Percentiles rank a stretch among this genome's conserved stretches.
Evolutionary conservation across 192 early-diverging fungal species (phyloP).

Genomic region (Podila horticola): DNA sequence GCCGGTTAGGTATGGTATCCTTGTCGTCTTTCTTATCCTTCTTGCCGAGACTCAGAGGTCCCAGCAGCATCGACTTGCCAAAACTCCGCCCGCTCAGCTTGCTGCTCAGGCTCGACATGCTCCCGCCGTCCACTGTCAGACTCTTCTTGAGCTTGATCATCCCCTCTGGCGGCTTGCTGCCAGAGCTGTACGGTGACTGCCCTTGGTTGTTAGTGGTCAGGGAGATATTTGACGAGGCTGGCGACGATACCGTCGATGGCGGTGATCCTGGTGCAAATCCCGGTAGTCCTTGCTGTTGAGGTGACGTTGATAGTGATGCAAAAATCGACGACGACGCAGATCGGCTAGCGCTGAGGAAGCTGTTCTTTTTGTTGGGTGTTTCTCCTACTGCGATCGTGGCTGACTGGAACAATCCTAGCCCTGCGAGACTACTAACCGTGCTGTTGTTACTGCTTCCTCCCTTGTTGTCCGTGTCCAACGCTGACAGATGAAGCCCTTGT

Average conservation of each 20-base stretch:
- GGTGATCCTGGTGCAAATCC: neutral
- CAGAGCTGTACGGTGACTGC: neutral
- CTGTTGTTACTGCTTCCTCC: slow-evolving; percentile 6
- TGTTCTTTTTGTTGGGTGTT: neutral
- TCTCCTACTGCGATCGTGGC: neutral
- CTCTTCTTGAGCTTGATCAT: slow-evolving; percentile 28
- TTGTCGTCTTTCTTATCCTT: slow-evolving; percentile 6
- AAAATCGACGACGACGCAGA: neutral
- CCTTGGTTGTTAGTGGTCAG: neutral
- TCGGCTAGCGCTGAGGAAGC: neutral
- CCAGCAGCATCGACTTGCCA: slow-evolving; percentile 19
- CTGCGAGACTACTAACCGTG: neutral
- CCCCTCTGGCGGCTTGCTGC: slow-evolving; percentile 35
- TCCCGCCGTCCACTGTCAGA: slow-evolving; percentile 32
- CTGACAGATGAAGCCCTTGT: neutral
- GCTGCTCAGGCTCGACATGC: neutral
- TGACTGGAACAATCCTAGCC: neutral
- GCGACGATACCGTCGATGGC: neutral
- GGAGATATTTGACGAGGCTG: slow-evolving; percentile 6
- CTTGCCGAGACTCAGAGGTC: slow-evolving; percentile 15
- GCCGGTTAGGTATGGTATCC: neutral
- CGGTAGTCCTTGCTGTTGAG: neutral
- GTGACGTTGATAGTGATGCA: neutral
- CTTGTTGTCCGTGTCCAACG: slow-evolving; percentile 8
- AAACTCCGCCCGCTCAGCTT: slow-evolving; percentile 14